Evolutionary conservation across 768 basidiomycete genomes (phyloP).

Genomic region (Suillus plorans): DNA sequence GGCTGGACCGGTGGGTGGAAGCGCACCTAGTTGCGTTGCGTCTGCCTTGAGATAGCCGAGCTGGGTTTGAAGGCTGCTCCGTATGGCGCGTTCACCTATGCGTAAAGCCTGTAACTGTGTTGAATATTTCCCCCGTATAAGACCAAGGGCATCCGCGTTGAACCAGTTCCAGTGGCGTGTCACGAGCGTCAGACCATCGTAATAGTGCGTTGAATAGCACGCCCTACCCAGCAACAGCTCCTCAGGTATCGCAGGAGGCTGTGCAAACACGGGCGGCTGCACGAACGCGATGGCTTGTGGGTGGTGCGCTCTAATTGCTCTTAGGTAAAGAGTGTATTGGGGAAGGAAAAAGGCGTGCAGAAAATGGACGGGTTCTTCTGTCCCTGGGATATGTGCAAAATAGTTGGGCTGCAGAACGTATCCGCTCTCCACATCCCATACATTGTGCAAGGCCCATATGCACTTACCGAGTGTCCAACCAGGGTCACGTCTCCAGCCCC

Average conservation of each 20-base stretch:
- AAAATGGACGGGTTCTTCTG: conserved; percentile 57
- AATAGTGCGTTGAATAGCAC: conserved; percentile 83
- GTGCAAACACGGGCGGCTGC: conserved; percentile 87
- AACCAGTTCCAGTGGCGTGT: conserved; percentile 93
- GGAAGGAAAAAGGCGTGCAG: conserved; percentile 79
- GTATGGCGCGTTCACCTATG: conserved; percentile 82
- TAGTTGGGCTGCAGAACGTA: conserved; percentile 71
- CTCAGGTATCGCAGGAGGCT: conserved; percentile 63
- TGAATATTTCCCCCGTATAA: conserved; percentile 82
- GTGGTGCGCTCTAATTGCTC: conserved; percentile 64
- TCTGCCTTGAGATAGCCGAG: conserved; percentile 78
- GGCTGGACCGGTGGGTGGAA: conserved; percentile 4
- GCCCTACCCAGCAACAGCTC: conserved; percentile 64
- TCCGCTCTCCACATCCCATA: conserved; percentile 81
- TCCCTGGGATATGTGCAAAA: conserved; percentile 53
- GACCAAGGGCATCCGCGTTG: conserved; percentile 92
- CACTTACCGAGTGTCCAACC: conserved; percentile 79
- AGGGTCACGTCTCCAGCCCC: conserved; percentile 81
- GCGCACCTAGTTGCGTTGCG: conserved; percentile 54
- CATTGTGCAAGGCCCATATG: conserved; percentile 85
- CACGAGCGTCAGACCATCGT: conserved; percentile 93
- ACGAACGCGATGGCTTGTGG: conserved; percentile 87
- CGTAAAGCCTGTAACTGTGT: conserved; percentile 68
- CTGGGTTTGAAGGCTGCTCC: conserved; percentile 79
- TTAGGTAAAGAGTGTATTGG: conserved; percentile 58